Base-by-base conservation (phyloP, 495 filamentous ascomycete species). In the Usnea hakonensis region DNA sequence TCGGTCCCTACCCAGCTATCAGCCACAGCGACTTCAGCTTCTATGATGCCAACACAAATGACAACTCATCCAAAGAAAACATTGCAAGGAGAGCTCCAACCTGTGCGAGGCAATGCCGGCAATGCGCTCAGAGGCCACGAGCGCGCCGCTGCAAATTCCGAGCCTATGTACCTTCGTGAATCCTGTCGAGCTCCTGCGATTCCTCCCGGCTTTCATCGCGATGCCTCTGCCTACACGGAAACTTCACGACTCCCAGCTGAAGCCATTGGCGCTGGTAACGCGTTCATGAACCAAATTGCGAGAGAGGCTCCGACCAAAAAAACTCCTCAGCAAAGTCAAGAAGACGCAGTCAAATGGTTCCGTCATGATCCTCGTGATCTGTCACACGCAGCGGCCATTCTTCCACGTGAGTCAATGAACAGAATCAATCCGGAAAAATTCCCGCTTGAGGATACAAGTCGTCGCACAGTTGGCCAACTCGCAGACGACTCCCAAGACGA, bases 401-500 rank as follows among this genome's bases (percentile, higher is more conserved):
- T 52, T 14, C 48, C 48, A 7, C 13, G 6, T 32, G 28, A 52
- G 28, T 19, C 28, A 19, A 30, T 52, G 28, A 30, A 52, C 7
- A 52, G 28, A 32, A 52, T 52, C 26, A 52, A 32, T 4, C 7
- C 48, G 23, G 23, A 52, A 5, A 19, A n/a, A 3, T 52, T 32
- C 6, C 48, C 48, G 17, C 14, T 52, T 6, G 23, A 52, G 32
- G 26, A 52, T 6, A 5, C 14, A 52, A 2, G 26, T 19, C 28
- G 14, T 52, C 48, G 28, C 5, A 32, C 48, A 0, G 28, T 52
- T 16, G 16, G 28, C 3, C 14, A 52, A 10, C 48, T 52, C 28
- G 48, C 48, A 52, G 48, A 32, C 48, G 28, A 52, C 10, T 52
- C 48, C 48, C 28, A 52, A 28, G 48, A 52, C 32, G 48, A 52